Percentiles rank a stretch among this genome's conserved stretches.
Evolutionary conservation across 495 filamentous ascomycete genomes (phyloP).

Genomic region (Talaromyces liani): DNA sequence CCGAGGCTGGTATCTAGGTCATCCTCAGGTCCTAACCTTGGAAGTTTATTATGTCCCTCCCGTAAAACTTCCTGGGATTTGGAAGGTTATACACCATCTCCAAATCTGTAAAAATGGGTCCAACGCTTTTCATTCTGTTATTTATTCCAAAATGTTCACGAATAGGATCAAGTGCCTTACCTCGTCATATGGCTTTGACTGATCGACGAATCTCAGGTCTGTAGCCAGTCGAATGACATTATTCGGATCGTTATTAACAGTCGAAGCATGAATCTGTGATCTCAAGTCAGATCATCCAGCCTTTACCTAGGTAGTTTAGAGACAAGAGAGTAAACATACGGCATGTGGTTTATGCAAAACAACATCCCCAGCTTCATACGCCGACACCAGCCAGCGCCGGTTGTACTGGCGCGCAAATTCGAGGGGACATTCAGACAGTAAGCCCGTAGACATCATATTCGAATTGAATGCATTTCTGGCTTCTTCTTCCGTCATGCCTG

Average conservation of each 20-base stretch:
- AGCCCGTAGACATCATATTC: slow-evolving; percentile 48
- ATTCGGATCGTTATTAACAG: slow-evolving; percentile 47
- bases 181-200: slow-evolving; percentile 41
- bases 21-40: not conserved
- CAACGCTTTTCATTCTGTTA: not conserved
- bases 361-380: slow-evolving; percentile 55
- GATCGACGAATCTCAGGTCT: slow-evolving; percentile 48
- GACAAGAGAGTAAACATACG: slow-evolving; percentile 18
- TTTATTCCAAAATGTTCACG: no score
- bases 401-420: slow-evolving; percentile 33
- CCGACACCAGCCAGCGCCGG: slow-evolving; percentile 46
- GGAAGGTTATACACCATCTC: not conserved
- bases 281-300: not conserved
- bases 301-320: not conserved
- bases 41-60: no score
- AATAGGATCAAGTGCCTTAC: not conserved
- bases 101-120: not conserved
- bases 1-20: no score
- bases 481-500: slow-evolving; percentile 43
- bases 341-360: slow-evolving; percentile 51
- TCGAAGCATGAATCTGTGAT: slow-evolving; percentile 47
- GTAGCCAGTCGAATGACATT: slow-evolving; percentile 50
- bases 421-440: slow-evolving; percentile 37
- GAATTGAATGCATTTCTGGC: slow-evolving; percentile 46
- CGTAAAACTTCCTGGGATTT: no score